phyloP scores from a whole-genome alignment of 768 basidiomycete genomes.

The Trametes sanguinea region DNA sequence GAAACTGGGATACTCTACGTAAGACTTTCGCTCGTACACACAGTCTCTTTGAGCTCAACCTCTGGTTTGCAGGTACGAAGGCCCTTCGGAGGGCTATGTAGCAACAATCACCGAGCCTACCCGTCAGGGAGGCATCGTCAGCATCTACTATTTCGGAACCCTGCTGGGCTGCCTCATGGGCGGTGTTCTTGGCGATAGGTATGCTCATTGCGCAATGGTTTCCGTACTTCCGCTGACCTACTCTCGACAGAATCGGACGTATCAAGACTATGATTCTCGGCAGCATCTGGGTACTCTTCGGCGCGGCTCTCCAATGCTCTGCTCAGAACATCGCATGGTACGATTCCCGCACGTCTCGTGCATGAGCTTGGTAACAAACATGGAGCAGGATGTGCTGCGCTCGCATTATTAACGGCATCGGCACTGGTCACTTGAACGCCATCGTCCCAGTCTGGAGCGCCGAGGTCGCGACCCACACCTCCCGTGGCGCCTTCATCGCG shows the following conservation, averaged over 20 bases:
- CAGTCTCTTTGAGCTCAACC: background rate
- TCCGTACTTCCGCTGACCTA: background rate
- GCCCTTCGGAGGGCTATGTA: conserved; percentile 44
- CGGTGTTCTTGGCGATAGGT: conserved; percentile 41
- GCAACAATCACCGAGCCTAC: conserved; percentile 46
- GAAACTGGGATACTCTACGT: conserved; percentile 42
- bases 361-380: background rate
- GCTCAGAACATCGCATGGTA: conserved; percentile 46
- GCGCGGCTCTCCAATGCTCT: conserved; percentile 45
- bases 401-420: conserved; percentile 46
- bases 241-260: conserved; percentile 36
- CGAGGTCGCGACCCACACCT: conserved; percentile 47
- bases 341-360: conserved; percentile 3
- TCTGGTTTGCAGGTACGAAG: conserved; percentile 33
- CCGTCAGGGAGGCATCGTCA: conserved; percentile 47
- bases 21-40: background rate
- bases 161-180: conserved; percentile 44
- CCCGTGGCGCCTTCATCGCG: conserved; percentile 47
- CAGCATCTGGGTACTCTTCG: conserved; percentile 43
- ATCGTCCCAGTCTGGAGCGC: conserved; percentile 50
- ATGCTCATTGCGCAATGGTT: background rate
- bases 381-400: conserved; percentile 46
- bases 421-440: conserved; percentile 46
- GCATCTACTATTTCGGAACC: conserved; percentile 48
- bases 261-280: conserved; percentile 45